Percentiles rank a stretch among this genome's conserved stretches.
phyloP scores from a whole-genome alignment of 805 yeast species.

The Saturnispora quitensis region DNA sequence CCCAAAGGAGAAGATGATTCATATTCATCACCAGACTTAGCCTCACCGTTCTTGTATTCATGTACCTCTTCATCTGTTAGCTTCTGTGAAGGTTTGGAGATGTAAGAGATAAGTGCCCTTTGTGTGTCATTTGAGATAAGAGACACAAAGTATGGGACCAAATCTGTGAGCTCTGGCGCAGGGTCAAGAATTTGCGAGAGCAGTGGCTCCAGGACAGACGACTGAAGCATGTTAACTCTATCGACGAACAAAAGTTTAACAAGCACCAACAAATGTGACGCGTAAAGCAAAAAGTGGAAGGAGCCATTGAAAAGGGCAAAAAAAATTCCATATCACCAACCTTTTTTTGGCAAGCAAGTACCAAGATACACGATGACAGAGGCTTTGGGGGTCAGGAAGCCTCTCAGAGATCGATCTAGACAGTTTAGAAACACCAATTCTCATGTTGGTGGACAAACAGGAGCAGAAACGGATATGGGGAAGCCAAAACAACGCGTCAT shows the following conservation, averaged over 20 bases:
- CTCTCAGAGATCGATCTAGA: constrained; percentile 4
- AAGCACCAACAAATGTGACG: neutral
- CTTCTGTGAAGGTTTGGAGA: constrained; percentile 8
- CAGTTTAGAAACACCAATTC: neutral
- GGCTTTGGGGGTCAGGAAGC: constrained; percentile 2
- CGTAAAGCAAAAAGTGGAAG: neutral
- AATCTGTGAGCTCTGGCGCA: constrained; percentile 17
- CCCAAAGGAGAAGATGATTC: neutral
- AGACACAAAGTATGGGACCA: constrained; percentile 24
- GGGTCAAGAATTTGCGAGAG: constrained; percentile 23
- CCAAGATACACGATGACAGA: neutral
- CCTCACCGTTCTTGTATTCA: neutral
- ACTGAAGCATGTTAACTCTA: constrained; percentile 20
- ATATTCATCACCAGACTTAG: neutral
- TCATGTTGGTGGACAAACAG: neutral
- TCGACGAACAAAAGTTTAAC: neutral
- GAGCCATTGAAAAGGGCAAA: neutral
- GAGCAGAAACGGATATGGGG: neutral
- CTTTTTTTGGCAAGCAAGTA: neutral
- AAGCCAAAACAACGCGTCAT: constrained; percentile 5
- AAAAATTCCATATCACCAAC: neutral
- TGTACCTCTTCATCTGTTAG: neutral
- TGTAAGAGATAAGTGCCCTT: constrained; percentile 26
- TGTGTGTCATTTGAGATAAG: constrained; percentile 21
- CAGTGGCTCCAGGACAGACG: constrained; percentile 20